Conservation (phyloP, 2,329 filamentous ascomycete species). For the Byssochlamys sp. region DNA sequence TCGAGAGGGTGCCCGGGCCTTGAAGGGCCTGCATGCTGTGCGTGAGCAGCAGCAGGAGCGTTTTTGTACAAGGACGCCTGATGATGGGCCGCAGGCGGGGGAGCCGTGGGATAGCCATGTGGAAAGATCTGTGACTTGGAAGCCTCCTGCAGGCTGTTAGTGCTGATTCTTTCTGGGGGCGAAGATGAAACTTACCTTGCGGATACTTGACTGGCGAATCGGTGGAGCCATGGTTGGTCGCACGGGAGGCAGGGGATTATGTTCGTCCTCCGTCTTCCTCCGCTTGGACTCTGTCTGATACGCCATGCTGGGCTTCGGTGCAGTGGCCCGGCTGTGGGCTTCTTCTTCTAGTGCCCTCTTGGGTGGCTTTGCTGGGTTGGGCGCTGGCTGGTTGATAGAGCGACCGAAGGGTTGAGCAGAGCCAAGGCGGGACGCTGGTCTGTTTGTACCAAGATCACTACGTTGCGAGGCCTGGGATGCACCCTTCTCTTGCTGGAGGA, state of each 20-base stretch:
- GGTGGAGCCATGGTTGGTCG: conserved; percentile 70
- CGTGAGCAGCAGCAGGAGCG: conserved; percentile 28
- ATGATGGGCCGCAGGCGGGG: conserved; percentile 15
- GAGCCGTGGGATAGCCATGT: conserved; percentile 25
- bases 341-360: conserved; percentile 65
- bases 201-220: conserved; percentile 66
- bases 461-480: conserved; percentile 25
- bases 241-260: conserved; percentile 52
- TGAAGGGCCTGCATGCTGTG: conserved; percentile 49
- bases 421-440: conserved; percentile 42
- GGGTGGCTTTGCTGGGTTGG: conserved; percentile 59
- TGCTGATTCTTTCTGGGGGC: not conserved
- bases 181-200: conserved; percentile 49
- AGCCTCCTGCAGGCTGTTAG: conserved; percentile 14
- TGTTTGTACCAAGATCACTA: conserved; percentile 40
- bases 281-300: conserved; percentile 67
- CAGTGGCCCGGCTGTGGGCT: conserved; percentile 39
- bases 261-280: conserved; percentile 65
- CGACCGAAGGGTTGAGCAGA: conserved; percentile 49
- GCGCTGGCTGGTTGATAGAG: conserved; percentile 52
- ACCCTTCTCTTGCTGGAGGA: conserved; percentile 22
- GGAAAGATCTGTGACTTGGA: conserved; percentile 33
- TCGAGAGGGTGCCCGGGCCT: conserved; percentile 61
- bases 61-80: conserved; percentile 28
- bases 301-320: conserved; percentile 35